Conservation (phyloP, 192 early-diverging fungal species). For the Rhizoclosmatium sp. region DNA sequence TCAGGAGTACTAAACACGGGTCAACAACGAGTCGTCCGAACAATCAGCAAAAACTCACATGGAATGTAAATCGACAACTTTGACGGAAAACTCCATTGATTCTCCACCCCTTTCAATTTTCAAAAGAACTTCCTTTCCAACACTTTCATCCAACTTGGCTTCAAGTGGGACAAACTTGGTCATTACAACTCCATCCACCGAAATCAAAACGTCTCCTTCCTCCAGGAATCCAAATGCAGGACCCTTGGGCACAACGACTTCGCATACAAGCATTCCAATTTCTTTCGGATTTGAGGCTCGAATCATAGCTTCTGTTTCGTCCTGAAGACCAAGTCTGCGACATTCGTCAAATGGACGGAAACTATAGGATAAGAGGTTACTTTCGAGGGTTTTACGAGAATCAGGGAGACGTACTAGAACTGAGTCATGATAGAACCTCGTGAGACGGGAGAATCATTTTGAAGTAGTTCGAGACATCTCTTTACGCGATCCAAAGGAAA, state of each 20-base stretch:
- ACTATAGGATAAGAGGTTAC: slow-evolving; percentile 22
- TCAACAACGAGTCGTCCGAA: not conserved
- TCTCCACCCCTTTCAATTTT: slow-evolving; percentile 79
- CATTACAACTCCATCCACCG: slow-evolving; percentile 73
- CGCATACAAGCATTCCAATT: slow-evolving; percentile 82
- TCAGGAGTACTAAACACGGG: slow-evolving; percentile 69
- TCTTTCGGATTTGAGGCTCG: slow-evolving; percentile 67
- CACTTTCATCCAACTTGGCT: slow-evolving; percentile 71
- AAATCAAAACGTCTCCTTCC: slow-evolving; percentile 79
- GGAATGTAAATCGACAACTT: slow-evolving; percentile 77
- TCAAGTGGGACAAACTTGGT: slow-evolving; percentile 86
- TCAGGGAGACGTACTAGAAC: slow-evolving; percentile 58
- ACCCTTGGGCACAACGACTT: slow-evolving; percentile 76
- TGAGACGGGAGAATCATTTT: slow-evolving; percentile 40
- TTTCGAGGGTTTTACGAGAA: not conserved
- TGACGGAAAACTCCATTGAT: slow-evolving; percentile 62
- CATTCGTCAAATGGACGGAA: slow-evolving; percentile 82
- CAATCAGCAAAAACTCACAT: slow-evolving; percentile 45
- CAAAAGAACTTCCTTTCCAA: slow-evolving; percentile 64
- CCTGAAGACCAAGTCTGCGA: slow-evolving; percentile 70
- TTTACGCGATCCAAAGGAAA: slow-evolving; percentile 77
- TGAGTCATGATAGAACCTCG: slow-evolving; percentile 80
- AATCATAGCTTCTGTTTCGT: slow-evolving; percentile 68
- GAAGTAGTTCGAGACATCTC: slow-evolving; percentile 47
- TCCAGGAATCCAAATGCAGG: slow-evolving; percentile 72